These are phyloP conservation scores for Avena sativa DNA, from an alignment of 176 grass and related monocot species.

Conservation along the genomic window DNA sequence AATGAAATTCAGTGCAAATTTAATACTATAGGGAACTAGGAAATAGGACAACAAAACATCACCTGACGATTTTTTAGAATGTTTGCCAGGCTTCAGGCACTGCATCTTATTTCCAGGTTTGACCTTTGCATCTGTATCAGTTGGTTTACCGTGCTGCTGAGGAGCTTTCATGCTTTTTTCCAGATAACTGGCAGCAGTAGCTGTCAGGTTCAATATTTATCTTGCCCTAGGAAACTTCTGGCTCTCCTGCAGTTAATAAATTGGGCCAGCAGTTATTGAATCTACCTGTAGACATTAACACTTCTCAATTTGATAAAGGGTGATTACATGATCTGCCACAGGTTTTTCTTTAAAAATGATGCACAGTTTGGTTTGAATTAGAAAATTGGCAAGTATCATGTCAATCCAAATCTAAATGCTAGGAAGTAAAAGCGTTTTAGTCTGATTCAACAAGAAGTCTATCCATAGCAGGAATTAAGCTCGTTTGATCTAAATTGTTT, in stretches of 20 bases:
- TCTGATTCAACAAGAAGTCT: background rate
- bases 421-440: background rate
- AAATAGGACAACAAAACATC: slow-evolving; percentile 35
- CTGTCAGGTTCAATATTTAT: slow-evolving; percentile 21
- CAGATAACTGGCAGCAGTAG: background rate
- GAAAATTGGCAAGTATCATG: background rate
- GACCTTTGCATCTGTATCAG: slow-evolving; percentile 44
- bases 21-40: background rate
- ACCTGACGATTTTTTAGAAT: slow-evolving; percentile 71
- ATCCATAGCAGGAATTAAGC: background rate
- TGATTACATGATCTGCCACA: background rate
- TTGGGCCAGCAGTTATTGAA: slow-evolving; percentile 15
- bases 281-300: background rate
- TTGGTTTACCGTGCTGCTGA: slow-evolving; percentile 43
- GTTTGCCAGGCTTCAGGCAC: slow-evolving; percentile 57
- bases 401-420: slow-evolving; percentile 21
- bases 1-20: background rate
- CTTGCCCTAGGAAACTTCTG: slow-evolving; percentile 6
- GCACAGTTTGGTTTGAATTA: background rate
- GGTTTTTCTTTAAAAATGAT: background rate
- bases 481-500: background rate
- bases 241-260: slow-evolving; percentile 33
- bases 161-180: slow-evolving; percentile 64
- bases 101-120: slow-evolving; percentile 56
- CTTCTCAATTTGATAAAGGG: background rate